These are phyloP conservation scores for Fistulinella staudtii DNA, from an alignment of 1,284 basidiomycete species.

Conservation along the genomic window DNA sequence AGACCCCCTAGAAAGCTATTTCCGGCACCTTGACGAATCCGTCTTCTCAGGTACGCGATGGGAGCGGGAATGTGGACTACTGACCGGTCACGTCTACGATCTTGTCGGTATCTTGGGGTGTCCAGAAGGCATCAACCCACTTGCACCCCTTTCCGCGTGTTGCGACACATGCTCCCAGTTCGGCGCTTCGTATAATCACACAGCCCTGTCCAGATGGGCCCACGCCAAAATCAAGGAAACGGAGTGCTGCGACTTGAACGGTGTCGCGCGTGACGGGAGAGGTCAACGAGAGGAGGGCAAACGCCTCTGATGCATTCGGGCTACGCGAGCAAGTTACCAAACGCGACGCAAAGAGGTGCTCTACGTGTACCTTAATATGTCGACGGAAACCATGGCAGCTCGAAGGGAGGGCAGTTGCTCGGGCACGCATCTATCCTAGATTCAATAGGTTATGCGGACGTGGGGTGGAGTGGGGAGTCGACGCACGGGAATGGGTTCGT, in stretches of 20 bases:
- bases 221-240: slow-evolving; percentile 57
- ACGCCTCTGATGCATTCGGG: slow-evolving; percentile 75
- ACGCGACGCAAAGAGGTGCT: slow-evolving; percentile 1
- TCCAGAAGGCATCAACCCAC: slow-evolving; percentile 84
- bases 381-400: slow-evolving; percentile 56
- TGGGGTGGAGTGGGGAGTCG: neutral
- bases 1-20: slow-evolving; percentile 87
- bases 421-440: slow-evolving; percentile 73
- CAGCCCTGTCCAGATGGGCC: slow-evolving; percentile 45
- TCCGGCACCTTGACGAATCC: slow-evolving; percentile 64
- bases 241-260: slow-evolving; percentile 59
- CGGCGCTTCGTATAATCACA: slow-evolving; percentile 76
- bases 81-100: slow-evolving; percentile 83
- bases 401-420: slow-evolving; percentile 69
- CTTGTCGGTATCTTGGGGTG: slow-evolving; percentile 39
- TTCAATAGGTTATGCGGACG: slow-evolving; percentile 7
- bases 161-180: slow-evolving; percentile 70
- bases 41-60: slow-evolving; percentile 1
- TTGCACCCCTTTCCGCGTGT: slow-evolving; percentile 38
- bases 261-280: slow-evolving; percentile 44
- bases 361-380: slow-evolving; percentile 59
- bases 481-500: slow-evolving; percentile 83
- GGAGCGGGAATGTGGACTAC: slow-evolving; percentile 11
- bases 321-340: slow-evolving; percentile 35
- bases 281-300: slow-evolving; percentile 56